Evolutionary conservation across 192 early-diverging fungal species (phyloP).

Genomic region (Spizellomyces sp.): DNA sequence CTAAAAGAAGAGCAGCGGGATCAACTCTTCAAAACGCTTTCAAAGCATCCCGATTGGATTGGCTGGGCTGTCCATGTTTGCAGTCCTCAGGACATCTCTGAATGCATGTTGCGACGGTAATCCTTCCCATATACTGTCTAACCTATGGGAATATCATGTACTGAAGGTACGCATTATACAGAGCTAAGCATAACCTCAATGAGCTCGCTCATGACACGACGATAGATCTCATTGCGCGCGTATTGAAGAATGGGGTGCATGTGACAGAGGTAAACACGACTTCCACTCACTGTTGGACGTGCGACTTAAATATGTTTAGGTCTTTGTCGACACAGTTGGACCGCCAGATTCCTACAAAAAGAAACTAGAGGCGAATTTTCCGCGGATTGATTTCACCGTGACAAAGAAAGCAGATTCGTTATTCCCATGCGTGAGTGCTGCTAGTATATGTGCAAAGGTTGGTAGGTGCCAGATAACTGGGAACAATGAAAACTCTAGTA

Average conservation of each 20-base stretch:
- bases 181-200: constrained; percentile 90
- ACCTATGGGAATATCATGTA: too few species aligned
- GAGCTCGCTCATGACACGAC: constrained; percentile 92
- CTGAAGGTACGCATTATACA: constrained; percentile 14
- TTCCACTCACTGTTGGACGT: neutral
- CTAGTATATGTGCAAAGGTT: constrained; percentile 95
- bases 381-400: constrained; percentile 77
- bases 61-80: constrained; percentile 85
- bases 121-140: too few species aligned
- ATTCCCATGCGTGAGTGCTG: constrained; percentile 94
- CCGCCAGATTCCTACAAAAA: constrained; percentile 82
- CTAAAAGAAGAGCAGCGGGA: constrained; percentile 77
- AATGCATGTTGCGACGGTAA: constrained; percentile 83
- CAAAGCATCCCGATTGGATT: constrained; percentile 60
- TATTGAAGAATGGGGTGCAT: constrained; percentile 63
- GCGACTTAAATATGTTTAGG: constrained; percentile 33
- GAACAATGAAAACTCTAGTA: constrained; percentile 2
- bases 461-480: too few species aligned
- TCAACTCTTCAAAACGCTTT: constrained; percentile 65
- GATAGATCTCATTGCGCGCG: constrained; percentile 75
- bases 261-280: constrained; percentile 65
- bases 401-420: constrained; percentile 92
- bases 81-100: constrained; percentile 90
- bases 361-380: constrained; percentile 78
- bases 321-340: constrained; percentile 97